phyloP scores from a whole-genome alignment of 208 protist genomes.

The Trypanosoma congolense region DNA sequence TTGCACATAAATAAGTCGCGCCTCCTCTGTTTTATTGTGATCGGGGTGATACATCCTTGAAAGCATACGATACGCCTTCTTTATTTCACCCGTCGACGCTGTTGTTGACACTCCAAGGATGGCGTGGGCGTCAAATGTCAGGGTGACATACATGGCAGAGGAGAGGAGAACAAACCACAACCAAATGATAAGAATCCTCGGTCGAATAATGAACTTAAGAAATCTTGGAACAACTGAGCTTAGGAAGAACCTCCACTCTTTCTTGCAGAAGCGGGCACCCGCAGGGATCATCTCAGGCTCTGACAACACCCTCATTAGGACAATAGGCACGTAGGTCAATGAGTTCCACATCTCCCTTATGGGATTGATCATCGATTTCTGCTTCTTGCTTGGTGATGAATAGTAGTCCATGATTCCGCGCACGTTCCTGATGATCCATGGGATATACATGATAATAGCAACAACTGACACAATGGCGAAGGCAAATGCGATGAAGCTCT shows the following conservation, averaged over 20 bases:
- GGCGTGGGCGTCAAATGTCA: conserved; percentile 85
- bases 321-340: conserved; percentile 51
- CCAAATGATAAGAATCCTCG: conserved; percentile 71
- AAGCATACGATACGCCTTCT: conserved; percentile 79
- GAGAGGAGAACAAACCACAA: conserved; percentile 82
- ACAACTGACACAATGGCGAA: conserved; percentile 84
- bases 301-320: conserved; percentile 27
- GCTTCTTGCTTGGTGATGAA: conserved; percentile 44
- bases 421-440: conserved; percentile 67
- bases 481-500: conserved; percentile 84
- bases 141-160: conserved; percentile 82
- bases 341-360: conserved; percentile 61
- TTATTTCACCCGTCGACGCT: conserved; percentile 77
- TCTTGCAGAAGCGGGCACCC: conserved; percentile 61
- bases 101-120: conserved; percentile 55
- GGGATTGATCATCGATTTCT: conserved; percentile 38
- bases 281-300: conserved; percentile 52
- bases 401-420: conserved; percentile 59
- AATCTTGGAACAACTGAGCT: conserved; percentile 81
- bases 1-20: conserved; percentile 81
- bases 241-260: conserved; percentile 78
- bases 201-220: conserved; percentile 79
- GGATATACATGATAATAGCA: conserved; percentile 85
- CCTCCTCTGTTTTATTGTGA: conserved; percentile 85
- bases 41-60: conserved; percentile 88